Percentiles rank a stretch among this genome's conserved stretches.
phyloP scores from a whole-genome alignment of 768 basidiomycete species.

The Rhodotorula toruloides region DNA sequence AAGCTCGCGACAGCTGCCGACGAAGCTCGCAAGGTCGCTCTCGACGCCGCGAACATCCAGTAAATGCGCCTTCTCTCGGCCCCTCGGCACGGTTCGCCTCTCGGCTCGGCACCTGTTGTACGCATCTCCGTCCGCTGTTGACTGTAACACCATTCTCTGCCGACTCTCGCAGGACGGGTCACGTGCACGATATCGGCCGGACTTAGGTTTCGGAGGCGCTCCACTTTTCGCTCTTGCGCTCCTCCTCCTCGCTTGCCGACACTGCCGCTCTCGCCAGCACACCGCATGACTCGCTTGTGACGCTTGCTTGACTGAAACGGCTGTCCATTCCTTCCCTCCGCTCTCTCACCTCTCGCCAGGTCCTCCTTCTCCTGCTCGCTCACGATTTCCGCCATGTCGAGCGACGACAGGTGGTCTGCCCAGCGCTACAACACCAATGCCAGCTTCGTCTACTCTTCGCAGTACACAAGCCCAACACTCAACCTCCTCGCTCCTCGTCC shows the following conservation, averaged over 20 bases:
- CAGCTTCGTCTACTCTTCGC: constrained; percentile 62
- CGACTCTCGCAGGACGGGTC: too few relatives aligned
- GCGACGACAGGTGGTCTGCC: constrained; percentile 56
- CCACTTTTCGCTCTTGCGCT: too few relatives aligned
- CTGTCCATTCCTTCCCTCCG: not conserved
- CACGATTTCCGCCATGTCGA: not conserved
- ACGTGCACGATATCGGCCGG: not conserved
- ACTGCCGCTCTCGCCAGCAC: not conserved
- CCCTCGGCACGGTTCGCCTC: not conserved
- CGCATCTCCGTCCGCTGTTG: not conserved
- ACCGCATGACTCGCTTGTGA: not conserved
- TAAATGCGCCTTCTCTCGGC: not conserved
- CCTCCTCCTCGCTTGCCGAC: not conserved
- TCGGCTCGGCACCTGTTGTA: not conserved
- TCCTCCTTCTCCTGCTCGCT: too few relatives aligned
- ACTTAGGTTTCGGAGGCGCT: not conserved
- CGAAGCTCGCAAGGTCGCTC: constrained; percentile 8
- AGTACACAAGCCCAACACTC: constrained; percentile 54
- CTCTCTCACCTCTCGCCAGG: not conserved
- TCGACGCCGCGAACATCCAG: constrained; percentile 1
- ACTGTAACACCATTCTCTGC: not conserved
- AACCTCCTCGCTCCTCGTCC: constrained; percentile 59
- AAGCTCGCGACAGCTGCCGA: constrained; percentile 6
- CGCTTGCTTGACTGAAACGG: not conserved
- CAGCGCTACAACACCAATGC: constrained; percentile 60